These are phyloP conservation scores for Penicillium glabrum DNA, from an alignment of 2,329 filamentous ascomycete species.

Conservation along the genomic window DNA sequence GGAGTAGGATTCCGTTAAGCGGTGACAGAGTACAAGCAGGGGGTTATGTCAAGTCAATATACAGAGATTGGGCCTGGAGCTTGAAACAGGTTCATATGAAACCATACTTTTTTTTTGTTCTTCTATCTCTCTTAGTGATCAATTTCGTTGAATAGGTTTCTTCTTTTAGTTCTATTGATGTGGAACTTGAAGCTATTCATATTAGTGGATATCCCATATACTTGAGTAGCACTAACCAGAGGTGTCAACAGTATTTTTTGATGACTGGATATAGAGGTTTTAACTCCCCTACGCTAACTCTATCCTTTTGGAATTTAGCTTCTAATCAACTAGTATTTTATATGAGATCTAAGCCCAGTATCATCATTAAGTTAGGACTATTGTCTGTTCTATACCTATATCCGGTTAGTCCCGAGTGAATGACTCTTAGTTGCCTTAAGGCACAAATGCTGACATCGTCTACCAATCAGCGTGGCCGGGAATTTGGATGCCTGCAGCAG, in stretches of 20 bases:
- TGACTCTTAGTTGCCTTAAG: not conserved
- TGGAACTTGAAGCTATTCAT: no score
- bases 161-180: no score
- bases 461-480: constrained; percentile 20
- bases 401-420: not conserved
- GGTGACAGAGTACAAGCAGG: no score
- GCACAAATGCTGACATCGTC: constrained; percentile 2
- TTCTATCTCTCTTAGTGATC: no score
- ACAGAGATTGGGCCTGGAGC: not conserved
- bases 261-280: no score
- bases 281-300: not conserved
- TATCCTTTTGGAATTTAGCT: fast-evolving
- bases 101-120: not conserved
- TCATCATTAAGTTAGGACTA: not conserved
- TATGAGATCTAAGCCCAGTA: not conserved
- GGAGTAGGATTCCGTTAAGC: no score
- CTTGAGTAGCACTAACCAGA: no score
- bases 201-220: no score
- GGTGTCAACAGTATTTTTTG: no score
- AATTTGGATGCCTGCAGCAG: constrained; percentile 33
- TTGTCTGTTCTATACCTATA: not conserved
- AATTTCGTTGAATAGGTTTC: no score
- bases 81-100: not conserved
- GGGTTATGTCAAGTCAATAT: not conserved
- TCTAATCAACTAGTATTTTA: not conserved